These are phyloP conservation scores for Mortierella sp. DNA, from an alignment of 371 early-diverging fungal genomes.

Conservation along the genomic window DNA sequence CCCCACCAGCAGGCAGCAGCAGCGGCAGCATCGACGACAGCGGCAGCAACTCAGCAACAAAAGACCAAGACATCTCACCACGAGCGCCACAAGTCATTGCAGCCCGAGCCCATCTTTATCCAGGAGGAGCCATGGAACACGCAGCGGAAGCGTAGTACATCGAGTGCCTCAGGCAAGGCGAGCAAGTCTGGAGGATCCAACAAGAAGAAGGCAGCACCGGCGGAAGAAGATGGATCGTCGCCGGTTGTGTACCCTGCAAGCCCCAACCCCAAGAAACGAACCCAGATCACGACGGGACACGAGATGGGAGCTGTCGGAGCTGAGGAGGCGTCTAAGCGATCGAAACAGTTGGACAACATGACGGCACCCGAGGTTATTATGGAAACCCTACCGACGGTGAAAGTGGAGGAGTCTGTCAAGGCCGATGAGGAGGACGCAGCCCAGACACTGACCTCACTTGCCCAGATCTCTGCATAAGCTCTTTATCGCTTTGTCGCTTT, in stretches of 20 bases:
- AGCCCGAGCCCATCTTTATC: conserved; percentile 52
- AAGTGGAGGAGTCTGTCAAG: conserved; percentile 1
- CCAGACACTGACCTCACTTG: conserved; percentile 37
- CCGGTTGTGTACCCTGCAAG: conserved; percentile 24
- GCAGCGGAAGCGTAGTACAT: conserved; percentile 40
- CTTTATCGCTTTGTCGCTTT: neutral
- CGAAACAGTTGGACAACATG: conserved; percentile 14
- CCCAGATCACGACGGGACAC: conserved; percentile 16
- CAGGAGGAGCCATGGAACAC: conserved; percentile 56
- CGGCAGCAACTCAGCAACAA: neutral
- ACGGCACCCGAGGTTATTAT: conserved; percentile 8
- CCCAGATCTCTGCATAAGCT: conserved; percentile 15
- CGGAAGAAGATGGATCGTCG: conserved; percentile 28
- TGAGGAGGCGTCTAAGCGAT: conserved; percentile 20
- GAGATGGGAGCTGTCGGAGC: conserved; percentile 13
- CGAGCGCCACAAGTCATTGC: neutral
- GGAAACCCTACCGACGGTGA: neutral
- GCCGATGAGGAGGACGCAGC: conserved; percentile 30
- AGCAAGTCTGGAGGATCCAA: neutral
- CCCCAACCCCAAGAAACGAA: conserved; percentile 36
- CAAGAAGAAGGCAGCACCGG: conserved; percentile 15
- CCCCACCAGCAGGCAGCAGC: conserved; percentile 21
- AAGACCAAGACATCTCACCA: conserved; percentile 5
- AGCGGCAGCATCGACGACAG: neutral
- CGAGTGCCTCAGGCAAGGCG: conserved; percentile 10